phyloP scores from a whole-genome alignment of 2,329 filamentous ascomycete species.

The Hymenoscyphus fraxineus region DNA sequence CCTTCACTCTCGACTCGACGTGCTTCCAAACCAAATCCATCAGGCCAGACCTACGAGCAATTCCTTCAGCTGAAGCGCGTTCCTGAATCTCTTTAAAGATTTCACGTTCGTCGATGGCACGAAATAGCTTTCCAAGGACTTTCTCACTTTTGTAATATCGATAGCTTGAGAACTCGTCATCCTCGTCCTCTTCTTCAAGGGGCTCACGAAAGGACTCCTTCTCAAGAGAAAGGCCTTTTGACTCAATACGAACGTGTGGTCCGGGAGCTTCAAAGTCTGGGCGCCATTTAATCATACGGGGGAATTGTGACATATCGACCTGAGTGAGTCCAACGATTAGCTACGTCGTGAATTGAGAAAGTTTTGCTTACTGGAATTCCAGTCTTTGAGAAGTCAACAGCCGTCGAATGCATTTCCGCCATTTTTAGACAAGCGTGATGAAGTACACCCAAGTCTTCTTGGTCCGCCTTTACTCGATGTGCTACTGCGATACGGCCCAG shows the following conservation, averaged over 20 bases:
- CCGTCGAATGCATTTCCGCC: conserved; percentile 63
- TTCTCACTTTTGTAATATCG: conserved; percentile 66
- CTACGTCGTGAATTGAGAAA: background rate
- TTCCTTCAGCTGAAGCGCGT: conserved; percentile 13
- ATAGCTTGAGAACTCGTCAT: conserved; percentile 45
- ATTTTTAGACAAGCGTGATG: conserved; percentile 41
- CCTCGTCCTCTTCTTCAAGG: conserved; percentile 42
- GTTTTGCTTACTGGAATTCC: conserved; percentile 51
- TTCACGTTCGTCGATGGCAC: conserved; percentile 66
- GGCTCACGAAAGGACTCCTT: conserved; percentile 3
- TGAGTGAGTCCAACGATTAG: conserved; percentile 10
- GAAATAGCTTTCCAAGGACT: conserved; percentile 66
- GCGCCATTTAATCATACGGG: conserved; percentile 31
- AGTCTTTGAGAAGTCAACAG: conserved; percentile 74
- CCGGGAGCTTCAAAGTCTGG: conserved; percentile 54
- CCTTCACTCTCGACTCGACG: conserved; percentile 34
- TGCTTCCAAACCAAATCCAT: conserved; percentile 39
- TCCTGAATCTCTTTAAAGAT: conserved; percentile 45
- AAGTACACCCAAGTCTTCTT: conserved; percentile 47
- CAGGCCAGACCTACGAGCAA: conserved; percentile 16
- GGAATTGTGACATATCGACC: conserved; percentile 28
- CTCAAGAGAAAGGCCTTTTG: conserved; percentile 29
- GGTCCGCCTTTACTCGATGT: conserved; percentile 64
- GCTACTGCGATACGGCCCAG: conserved; percentile 61
- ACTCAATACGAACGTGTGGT: conserved; percentile 41